Conservation (phyloP, 164 flowering plant species). For the Umbilicus rupestris region DNA sequence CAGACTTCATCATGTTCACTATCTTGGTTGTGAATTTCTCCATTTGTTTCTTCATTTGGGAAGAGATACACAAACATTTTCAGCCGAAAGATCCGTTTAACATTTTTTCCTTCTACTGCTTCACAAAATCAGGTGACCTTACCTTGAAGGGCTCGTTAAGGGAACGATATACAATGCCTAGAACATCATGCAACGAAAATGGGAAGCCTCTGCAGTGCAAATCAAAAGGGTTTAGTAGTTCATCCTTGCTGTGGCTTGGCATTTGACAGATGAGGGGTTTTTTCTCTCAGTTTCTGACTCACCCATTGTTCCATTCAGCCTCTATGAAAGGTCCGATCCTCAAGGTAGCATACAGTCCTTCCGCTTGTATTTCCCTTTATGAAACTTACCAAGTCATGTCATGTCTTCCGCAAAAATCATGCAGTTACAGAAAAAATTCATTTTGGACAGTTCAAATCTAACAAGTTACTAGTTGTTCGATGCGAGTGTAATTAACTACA, state of each 20-base stretch:
- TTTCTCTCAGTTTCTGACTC: background rate
- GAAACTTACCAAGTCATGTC: conserved; percentile 39
- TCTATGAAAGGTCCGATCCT: conserved; percentile 69
- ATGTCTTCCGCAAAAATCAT: too few species aligned
- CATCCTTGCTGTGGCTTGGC: background rate
- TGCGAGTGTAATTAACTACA: too few species aligned
- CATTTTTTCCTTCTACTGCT: background rate
- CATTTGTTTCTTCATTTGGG: conserved; percentile 49
- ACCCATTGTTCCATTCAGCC: conserved; percentile 63
- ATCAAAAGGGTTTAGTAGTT: background rate
- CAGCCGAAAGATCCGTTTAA: background rate
- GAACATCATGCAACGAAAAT: conserved; percentile 73
- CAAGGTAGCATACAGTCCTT: conserved; percentile 45
- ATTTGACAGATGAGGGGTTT: background rate
- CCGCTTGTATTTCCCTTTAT: conserved; percentile 41
- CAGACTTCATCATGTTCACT: conserved; percentile 67
- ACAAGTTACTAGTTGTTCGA: too few species aligned
- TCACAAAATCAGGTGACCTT: conserved; percentile 4
- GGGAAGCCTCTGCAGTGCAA: conserved; percentile 63
- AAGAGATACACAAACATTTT: background rate
- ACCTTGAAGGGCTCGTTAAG: conserved; percentile 87
- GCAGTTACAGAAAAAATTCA: too few species aligned
- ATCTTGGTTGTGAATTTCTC: conserved; percentile 54
- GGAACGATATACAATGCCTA: conserved; percentile 55
- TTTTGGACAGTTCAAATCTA: background rate